Conservation (phyloP, 768 basidiomycete genomes). For the Collybia sordida region DNA sequence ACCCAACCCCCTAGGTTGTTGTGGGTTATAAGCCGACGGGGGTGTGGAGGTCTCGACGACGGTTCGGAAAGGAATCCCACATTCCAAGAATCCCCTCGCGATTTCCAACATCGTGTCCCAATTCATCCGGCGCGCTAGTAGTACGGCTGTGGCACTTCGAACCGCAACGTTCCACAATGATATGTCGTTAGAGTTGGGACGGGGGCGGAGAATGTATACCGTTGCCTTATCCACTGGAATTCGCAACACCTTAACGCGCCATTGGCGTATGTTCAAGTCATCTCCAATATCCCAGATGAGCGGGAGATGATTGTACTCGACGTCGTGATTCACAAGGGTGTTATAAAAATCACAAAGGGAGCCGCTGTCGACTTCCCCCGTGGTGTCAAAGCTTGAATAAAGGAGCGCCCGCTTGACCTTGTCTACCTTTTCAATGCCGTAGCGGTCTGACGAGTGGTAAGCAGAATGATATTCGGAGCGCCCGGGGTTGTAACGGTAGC, state of each 20-base stretch:
- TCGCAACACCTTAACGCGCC: not conserved
- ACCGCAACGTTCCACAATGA: not conserved
- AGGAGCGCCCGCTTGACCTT: no score
- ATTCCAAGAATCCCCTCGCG: not conserved
- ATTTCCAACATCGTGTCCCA: not conserved
- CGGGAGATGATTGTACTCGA: not conserved
- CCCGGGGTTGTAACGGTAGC: no score
- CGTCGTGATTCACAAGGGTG: not conserved
- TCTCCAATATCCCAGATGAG: not conserved
- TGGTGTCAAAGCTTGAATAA: no score
- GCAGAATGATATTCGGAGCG: no score
- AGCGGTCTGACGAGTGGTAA: no score
- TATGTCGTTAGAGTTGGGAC: not conserved
- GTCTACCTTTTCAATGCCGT: no score
- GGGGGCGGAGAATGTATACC: not conserved
- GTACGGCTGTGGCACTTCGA: not conserved
- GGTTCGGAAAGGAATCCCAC: not conserved
- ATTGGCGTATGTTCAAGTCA: not conserved
- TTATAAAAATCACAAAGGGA: not conserved
- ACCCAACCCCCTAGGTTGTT: no score
- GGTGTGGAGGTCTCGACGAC: not conserved
- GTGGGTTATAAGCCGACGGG: no score
- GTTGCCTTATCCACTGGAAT: not conserved
- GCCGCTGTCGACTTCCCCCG: no score
- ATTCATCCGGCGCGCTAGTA: not conserved